These are phyloP conservation scores for Yamadazyma scolyti DNA, from an alignment of 805 yeast species.

Conservation along the genomic window DNA sequence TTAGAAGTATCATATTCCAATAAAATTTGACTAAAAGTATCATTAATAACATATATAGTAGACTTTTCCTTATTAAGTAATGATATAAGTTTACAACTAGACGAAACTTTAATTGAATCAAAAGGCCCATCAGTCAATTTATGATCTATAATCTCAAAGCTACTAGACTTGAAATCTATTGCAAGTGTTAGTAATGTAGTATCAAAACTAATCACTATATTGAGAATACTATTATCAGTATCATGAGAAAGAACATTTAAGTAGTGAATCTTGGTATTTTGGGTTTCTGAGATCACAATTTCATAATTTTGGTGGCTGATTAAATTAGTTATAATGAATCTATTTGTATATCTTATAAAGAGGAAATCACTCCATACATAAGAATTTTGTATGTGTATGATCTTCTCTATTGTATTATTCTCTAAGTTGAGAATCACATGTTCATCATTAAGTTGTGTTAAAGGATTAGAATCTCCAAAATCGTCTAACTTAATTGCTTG, in stretches of 20 bases:
- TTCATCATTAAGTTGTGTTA: slow-evolving; percentile 1
- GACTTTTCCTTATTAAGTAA: slow-evolving; percentile 34
- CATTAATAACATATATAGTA: slow-evolving; percentile 48
- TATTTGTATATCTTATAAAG: slow-evolving; percentile 31
- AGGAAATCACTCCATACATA: slow-evolving; percentile 10
- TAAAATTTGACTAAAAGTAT: slow-evolving; percentile 41
- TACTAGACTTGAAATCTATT: slow-evolving; percentile 18
- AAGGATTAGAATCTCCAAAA: slow-evolving; percentile 7
- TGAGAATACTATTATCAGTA: slow-evolving; percentile 14
- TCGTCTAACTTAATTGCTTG: slow-evolving; percentile 16
- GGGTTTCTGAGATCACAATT: slow-evolving; percentile 25
- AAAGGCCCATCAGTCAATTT: slow-evolving; percentile 49
- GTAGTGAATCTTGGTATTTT: no score
- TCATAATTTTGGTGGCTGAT: slow-evolving; percentile 35
- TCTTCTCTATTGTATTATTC: slow-evolving; percentile 25
- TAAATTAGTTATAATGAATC: slow-evolving; percentile 34
- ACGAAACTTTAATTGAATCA: slow-evolving; percentile 40
- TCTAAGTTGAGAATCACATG: slow-evolving; percentile 30
- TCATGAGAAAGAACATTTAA: no score
- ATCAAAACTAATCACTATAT: slow-evolving; percentile 22
- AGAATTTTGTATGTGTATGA: slow-evolving; percentile 16
- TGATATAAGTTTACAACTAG: slow-evolving; percentile 56
- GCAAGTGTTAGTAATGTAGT: slow-evolving; percentile 23
- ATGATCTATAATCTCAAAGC: slow-evolving; percentile 32
- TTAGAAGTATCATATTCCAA: slow-evolving; percentile 42